Evolutionary conservation across 352 stramenopile genomes (phyloP).

Genomic region (Phytophthora pini): DNA sequence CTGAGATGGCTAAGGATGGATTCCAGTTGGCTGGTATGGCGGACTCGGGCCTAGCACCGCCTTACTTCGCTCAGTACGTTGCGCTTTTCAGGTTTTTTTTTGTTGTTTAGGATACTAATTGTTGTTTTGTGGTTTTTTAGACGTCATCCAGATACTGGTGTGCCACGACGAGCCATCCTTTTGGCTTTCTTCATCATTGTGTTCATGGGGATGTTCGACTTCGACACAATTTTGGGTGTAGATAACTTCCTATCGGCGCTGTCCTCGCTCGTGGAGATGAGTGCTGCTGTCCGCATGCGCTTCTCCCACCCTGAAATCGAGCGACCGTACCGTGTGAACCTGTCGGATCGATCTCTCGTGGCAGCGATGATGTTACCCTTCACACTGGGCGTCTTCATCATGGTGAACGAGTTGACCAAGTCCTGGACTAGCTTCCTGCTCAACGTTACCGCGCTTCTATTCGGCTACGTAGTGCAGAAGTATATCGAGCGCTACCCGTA

Average conservation of each 20-base stretch:
- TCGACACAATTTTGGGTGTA: slow-evolving; percentile 81
- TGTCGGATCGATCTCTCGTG: slow-evolving; percentile 67
- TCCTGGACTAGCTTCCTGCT: slow-evolving; percentile 71
- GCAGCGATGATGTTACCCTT: slow-evolving; percentile 66
- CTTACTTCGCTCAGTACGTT: slow-evolving; percentile 80
- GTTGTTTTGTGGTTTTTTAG: slow-evolving; percentile 27
- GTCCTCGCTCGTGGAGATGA: slow-evolving; percentile 78
- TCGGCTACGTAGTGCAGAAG: slow-evolving; percentile 64
- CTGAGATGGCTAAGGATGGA: slow-evolving; percentile 84
- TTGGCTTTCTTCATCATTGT: slow-evolving; percentile 83
- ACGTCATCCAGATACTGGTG: slow-evolving; percentile 61
- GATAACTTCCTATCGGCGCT: slow-evolving; percentile 85
- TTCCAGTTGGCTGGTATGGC: slow-evolving; percentile 87
- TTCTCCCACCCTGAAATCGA: slow-evolving; percentile 79
- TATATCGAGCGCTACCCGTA: slow-evolving; percentile 72
- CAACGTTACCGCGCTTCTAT: slow-evolving; percentile 54
- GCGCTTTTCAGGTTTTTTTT: neutral
- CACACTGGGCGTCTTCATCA: slow-evolving; percentile 66
- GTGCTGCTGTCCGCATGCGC: slow-evolving; percentile 77
- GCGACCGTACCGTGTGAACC: slow-evolving; percentile 74
- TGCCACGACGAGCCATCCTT: slow-evolving; percentile 71
- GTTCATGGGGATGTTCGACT: slow-evolving; percentile 82
- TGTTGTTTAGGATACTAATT: neutral
- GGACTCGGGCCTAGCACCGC: slow-evolving; percentile 77
- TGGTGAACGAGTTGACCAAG: slow-evolving; percentile 85